These are phyloP conservation scores for Mitragyna speciosa DNA, from an alignment of 257 asterid genomes.

Conservation along the genomic window DNA sequence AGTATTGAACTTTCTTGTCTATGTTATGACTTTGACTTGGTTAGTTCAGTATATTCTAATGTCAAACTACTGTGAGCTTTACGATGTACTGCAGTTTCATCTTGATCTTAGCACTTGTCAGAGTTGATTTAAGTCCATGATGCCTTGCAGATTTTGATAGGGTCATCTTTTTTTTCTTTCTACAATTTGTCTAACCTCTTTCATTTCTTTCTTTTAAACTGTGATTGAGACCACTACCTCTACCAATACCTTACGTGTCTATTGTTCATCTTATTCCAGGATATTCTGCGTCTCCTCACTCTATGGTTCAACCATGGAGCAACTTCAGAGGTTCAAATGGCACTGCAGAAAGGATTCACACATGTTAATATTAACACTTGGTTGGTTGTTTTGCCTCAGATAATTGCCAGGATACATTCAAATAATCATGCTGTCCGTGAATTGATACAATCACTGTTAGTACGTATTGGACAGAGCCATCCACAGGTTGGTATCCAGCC, in stretches of 20 bases:
- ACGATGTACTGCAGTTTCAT: not conserved
- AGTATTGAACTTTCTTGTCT: not conserved
- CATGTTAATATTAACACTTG: slow-evolving; percentile 97
- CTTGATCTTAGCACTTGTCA: not conserved
- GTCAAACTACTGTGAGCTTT: not conserved
- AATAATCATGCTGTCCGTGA: slow-evolving; percentile 92
- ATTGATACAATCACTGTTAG: slow-evolving; percentile 88
- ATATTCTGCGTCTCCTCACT: slow-evolving; percentile 96
- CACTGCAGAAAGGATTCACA: slow-evolving; percentile 86
- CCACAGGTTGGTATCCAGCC: slow-evolving; percentile 74
- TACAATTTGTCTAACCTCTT: not conserved
- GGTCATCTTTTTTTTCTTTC: not conserved
- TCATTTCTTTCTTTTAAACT: not conserved
- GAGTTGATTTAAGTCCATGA: not conserved
- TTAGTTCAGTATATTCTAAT: not conserved
- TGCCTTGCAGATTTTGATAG: not conserved
- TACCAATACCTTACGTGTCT: not conserved
- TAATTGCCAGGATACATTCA: slow-evolving; percentile 99
- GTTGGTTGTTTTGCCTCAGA: slow-evolving; percentile 99
- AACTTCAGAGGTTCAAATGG: slow-evolving; percentile 94
- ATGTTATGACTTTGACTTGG: not conserved
- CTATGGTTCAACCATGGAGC: slow-evolving; percentile 99
- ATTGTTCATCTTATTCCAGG: slow-evolving; percentile 53
- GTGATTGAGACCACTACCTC: not conserved
- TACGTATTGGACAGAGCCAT: slow-evolving; percentile 94